Conservation (phyloP, 106 monocot species). For the Vanilla planifolia region DNA sequence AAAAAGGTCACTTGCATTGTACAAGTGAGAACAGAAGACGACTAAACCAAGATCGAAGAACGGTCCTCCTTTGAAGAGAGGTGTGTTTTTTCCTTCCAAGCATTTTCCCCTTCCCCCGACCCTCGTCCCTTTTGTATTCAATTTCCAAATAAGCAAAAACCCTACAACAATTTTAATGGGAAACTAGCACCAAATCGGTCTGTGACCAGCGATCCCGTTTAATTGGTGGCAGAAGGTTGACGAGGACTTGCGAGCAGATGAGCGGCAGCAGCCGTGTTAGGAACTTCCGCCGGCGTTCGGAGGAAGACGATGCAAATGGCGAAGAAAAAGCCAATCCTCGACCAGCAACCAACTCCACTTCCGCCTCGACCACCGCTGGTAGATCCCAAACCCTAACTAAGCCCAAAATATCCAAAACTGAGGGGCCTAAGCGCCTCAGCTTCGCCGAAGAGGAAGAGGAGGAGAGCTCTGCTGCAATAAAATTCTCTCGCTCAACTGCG, state of each 20-base stretch:
- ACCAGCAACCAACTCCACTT: conserved; percentile 2
- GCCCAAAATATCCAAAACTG: conserved; percentile 18
- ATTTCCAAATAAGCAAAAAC: too few species aligned
- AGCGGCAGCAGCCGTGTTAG: conserved; percentile 44
- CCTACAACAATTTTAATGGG: too few species aligned
- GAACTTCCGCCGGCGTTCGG: conserved; percentile 88
- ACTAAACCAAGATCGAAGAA: too few species aligned
- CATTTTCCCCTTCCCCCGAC: too few species aligned
- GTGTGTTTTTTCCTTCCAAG: too few species aligned
- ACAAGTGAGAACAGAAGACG: too few species aligned
- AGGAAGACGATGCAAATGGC: conserved; percentile 21
- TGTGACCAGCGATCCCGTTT: too few species aligned
- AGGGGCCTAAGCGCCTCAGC: conserved; percentile 61
- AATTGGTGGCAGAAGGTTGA: too few species aligned
- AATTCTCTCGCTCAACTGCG: conserved; percentile 6
- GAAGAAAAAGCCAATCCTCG: conserved; percentile 28
- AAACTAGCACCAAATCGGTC: too few species aligned
- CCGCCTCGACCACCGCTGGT: background rate
- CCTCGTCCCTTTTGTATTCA: too few species aligned
- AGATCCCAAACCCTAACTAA: conserved; percentile 20
- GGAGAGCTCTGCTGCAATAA: conserved; percentile 11
- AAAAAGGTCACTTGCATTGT: too few species aligned
- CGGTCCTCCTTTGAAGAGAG: too few species aligned
- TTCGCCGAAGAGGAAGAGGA: conserved; percentile 95
- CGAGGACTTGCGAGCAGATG: conserved; percentile 4